Percentiles rank a stretch among this genome's conserved stretches.
Evolutionary conservation across 257 asterid genomes (phyloP).

Genomic region (Solanum tacnaense): DNA sequence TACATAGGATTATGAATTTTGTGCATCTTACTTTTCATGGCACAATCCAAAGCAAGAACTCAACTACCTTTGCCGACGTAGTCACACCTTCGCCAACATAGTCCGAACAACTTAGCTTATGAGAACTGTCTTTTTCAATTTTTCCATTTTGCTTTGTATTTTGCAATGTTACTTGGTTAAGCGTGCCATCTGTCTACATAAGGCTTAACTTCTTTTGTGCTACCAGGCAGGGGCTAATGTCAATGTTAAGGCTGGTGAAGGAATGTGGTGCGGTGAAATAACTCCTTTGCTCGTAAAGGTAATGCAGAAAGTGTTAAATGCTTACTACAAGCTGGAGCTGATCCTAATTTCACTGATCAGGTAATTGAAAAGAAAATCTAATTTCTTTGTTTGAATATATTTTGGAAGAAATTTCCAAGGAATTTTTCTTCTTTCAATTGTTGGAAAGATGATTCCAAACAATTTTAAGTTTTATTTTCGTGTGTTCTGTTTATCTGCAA

Average conservation of each 20-base stretch:
- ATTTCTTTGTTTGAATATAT: background rate
- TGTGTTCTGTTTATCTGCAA: too few species aligned
- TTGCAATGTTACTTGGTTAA: background rate
- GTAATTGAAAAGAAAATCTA: constrained; percentile 19
- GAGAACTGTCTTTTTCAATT: background rate
- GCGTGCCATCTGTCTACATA: background rate
- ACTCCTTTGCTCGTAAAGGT: constrained; percentile 78
- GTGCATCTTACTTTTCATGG: too few species aligned
- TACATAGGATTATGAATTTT: too few species aligned
- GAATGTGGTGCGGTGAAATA: constrained; percentile 19
- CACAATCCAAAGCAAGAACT: too few species aligned
- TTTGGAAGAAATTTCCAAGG: background rate
- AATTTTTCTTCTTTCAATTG: background rate
- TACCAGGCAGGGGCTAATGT: constrained; percentile 66
- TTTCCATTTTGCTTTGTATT: background rate
- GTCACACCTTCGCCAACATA: too few species aligned
- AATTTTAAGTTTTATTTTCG: too few species aligned
- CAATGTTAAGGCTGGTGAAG: constrained; percentile 76
- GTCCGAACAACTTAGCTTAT: background rate
- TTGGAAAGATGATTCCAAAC: background rate
- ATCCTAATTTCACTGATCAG: constrained; percentile 66
- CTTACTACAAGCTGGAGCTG: constrained; percentile 82
- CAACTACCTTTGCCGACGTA: too few species aligned
- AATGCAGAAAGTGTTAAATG: constrained; percentile 58
- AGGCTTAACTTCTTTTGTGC: constrained; percentile 4